These are phyloP conservation scores for Aspergillus nanangensis DNA, from an alignment of 495 filamentous ascomycete genomes.

Conservation along the genomic window DNA sequence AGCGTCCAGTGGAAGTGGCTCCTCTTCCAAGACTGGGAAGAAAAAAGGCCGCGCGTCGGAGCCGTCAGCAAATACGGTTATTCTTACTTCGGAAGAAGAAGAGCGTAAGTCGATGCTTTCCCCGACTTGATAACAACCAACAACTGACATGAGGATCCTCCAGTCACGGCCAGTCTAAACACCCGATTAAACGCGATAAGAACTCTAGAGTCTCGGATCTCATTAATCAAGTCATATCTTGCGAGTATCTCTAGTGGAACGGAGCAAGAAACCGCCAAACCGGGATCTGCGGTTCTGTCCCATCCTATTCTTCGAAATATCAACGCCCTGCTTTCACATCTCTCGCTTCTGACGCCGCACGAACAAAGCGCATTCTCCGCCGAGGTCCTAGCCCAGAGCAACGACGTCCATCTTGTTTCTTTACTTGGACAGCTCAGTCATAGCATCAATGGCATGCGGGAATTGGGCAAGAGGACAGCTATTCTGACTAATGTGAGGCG, in stretches of 20 bases:
- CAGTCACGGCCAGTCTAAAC: slow-evolving; percentile 66
- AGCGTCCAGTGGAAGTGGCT: slow-evolving; percentile 10
- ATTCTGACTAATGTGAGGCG: slow-evolving; percentile 52
- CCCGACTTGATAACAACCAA: neutral
- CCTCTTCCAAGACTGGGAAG: slow-evolving; percentile 7
- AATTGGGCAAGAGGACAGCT: slow-evolving; percentile 67
- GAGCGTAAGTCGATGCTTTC: slow-evolving; percentile 48
- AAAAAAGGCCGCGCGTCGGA: slow-evolving; percentile 36
- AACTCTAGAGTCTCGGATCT: slow-evolving; percentile 82
- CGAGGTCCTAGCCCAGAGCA: slow-evolving; percentile 64
- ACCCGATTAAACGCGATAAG: slow-evolving; percentile 88
- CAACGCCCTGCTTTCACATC: slow-evolving; percentile 48
- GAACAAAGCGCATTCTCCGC: slow-evolving; percentile 54
- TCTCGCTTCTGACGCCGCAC: slow-evolving; percentile 47
- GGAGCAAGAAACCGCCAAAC: slow-evolving; percentile 16
- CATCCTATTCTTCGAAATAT: slow-evolving; percentile 55
- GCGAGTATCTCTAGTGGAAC: slow-evolving; percentile 59
- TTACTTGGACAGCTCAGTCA: slow-evolving; percentile 65
- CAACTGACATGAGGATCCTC: slow-evolving; percentile 12
- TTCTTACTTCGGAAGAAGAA: slow-evolving; percentile 73
- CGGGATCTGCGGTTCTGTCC: slow-evolving; percentile 20
- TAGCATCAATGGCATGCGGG: slow-evolving; percentile 60
- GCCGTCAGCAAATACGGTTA: slow-evolving; percentile 31
- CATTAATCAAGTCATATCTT: slow-evolving; percentile 77
- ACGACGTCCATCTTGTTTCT: slow-evolving; percentile 71